Evolutionary conservation across 176 grass and related monocot genomes (phyloP), one percentile per base, ranked within the genome.

Genomic region (Pontederia paniculata): DNA sequence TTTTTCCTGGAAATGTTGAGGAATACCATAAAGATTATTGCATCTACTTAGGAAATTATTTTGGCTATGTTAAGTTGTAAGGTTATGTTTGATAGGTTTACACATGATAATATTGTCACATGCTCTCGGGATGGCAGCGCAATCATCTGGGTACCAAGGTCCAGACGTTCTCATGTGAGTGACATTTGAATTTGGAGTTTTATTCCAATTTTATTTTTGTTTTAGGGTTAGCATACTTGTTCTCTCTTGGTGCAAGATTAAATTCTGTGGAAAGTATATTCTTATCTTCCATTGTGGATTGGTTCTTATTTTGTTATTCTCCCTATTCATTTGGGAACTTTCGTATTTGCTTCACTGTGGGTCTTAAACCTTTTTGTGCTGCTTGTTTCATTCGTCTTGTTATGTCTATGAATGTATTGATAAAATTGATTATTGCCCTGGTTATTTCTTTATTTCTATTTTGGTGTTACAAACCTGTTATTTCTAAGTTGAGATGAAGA

Each of bases 101-200:
- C 83, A 19, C 91, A 97, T 75, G 78, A 81, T 57, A 90, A 97
- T 74, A 89, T 97, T 72, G 91, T 97, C 70, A 97, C 91, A 17
- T 97, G 91, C 74, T 97, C 91, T 44, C 91, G 83, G 63, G 91
- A 97, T 81, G 91, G 91, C 42, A 97, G 91, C 65, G 91, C 91
- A 56, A 97, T 97, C 75, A 97, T 97, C 78, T 97, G 91, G 91
- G 74, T 97, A 74, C 91, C 91, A 57, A 85, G 91, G 71, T 97
- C 91, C 64, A 83, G 91, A 45, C 81, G 86, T 55, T 97, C 86
- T 76, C 91, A 97, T 77, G 91, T 97, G 79, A 78, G 79, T 57
- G 58, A 31, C 43, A 60, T 20, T 54, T 50, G 21, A 42, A 17
- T 42, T 16, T 53, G 17, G 21, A 48, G 61, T 52, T 62, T 18